Evolutionary conservation across 2,329 filamentous ascomycete genomes (phyloP).

Genomic region (Dryadomyces sulphureus): DNA sequence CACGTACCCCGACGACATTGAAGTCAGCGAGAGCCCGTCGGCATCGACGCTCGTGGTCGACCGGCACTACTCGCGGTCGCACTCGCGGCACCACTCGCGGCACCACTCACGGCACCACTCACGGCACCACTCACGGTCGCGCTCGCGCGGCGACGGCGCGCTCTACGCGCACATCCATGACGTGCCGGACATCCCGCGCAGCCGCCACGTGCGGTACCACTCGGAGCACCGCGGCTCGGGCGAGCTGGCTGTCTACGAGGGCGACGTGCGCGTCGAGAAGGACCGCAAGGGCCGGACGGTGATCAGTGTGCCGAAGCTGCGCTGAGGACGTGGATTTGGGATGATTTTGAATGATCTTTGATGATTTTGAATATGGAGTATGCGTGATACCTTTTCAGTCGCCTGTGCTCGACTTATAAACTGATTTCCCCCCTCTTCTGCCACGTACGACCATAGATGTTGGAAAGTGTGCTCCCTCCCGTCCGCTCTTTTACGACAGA

Average conservation of each 20-base stretch:
- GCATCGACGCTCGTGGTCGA: conserved; percentile 23
- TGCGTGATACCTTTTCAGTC: too few species aligned
- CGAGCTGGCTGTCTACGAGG: conserved; percentile 48
- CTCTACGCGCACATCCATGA: conserved; percentile 54
- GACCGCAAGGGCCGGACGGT: conserved; percentile 94
- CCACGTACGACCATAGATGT: too few species aligned
- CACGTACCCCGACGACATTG: conserved; percentile 16
- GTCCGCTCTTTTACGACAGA: too few species aligned
- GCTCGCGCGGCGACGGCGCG: conserved; percentile 38
- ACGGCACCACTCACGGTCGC: conserved; percentile 13
- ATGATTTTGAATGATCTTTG: conserved; percentile 10
- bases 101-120: conserved; percentile 2
- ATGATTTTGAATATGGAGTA: too few species aligned
- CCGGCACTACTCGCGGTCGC: conserved; percentile 7
- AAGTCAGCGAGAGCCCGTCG: conserved; percentile 2
- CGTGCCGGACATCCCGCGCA: conserved; percentile 42
- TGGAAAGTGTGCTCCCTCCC: too few species aligned
- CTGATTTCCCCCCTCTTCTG: too few species aligned
- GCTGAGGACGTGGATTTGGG: conserved; percentile 32
- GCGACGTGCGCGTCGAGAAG: conserved; percentile 59
- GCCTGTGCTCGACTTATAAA: too few species aligned
- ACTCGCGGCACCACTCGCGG: conserved; percentile 13
- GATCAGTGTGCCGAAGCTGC: conserved; percentile 63
- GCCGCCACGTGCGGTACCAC: conserved; percentile 24
- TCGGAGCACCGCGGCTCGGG: conserved; percentile 31